A percentile compares a stretch with the other conserved stretches of the same genome.
Evolutionary conservation across 805 yeast genomes (phyloP).

Genomic region (Hanseniaspora lachancei): DNA sequence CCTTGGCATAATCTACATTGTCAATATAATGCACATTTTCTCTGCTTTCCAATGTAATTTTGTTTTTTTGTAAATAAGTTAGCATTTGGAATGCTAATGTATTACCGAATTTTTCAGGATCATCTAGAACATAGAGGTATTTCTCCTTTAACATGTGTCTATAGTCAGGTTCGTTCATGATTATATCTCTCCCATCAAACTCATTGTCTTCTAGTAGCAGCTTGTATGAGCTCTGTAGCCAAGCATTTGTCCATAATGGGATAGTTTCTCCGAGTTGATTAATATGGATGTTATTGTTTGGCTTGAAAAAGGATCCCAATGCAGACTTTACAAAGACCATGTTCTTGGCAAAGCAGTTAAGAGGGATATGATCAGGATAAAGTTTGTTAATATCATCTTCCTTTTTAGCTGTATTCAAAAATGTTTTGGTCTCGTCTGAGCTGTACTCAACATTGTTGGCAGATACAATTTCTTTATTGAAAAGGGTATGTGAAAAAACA

Average conservation of each 20-base stretch:
- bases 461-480: conserved; percentile 42
- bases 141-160: conserved; percentile 59
- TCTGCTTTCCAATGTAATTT: conserved; percentile 87
- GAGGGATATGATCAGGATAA: conserved; percentile 71
- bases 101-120: conserved; percentile 31
- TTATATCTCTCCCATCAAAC: conserved; percentile 52
- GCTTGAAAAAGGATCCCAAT: conserved; percentile 62
- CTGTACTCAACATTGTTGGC: conserved; percentile 26
- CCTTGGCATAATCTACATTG: conserved; percentile 79
- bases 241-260: conserved; percentile 30
- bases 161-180: conserved; percentile 71
- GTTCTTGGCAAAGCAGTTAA: conserved; percentile 47
- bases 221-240: conserved; percentile 47
- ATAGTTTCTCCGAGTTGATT: conserved; percentile 84
- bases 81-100: conserved; percentile 72
- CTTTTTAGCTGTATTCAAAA: conserved; percentile 22
- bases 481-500: conserved; percentile 17
- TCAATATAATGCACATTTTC: conserved; percentile 77
- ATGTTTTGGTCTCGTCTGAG: conserved; percentile 20
- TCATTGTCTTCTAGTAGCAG: conserved; percentile 63
- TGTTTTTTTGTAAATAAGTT: conserved; percentile 71
- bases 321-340: conserved; percentile 62
- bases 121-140: conserved; percentile 44
- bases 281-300: conserved; percentile 60
- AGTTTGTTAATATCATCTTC: conserved; percentile 26